Conservation (phyloP, 306 rosid species). For the Trifolium pratense region DNA sequence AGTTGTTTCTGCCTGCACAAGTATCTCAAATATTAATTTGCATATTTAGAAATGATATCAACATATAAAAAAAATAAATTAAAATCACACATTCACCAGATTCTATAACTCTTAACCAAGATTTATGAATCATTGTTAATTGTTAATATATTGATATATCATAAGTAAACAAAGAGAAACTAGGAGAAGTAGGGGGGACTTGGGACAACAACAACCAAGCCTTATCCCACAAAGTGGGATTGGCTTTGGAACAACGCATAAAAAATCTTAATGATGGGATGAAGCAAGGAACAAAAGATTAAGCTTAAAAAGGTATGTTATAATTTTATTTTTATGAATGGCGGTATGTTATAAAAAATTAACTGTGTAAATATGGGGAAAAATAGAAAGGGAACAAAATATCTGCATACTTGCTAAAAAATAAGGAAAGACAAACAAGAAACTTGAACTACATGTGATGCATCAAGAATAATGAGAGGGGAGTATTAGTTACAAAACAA, state of each 20-base stretch:
- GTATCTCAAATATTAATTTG: conserved; percentile 36
- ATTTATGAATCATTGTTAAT: not conserved
- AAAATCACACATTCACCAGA: conserved; percentile 15
- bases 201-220: not conserved
- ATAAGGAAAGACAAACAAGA: not conserved
- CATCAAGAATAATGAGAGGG: not conserved
- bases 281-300: not conserved
- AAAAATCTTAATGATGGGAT: not conserved
- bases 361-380: not conserved
- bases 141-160: not conserved
- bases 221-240: too few species aligned
- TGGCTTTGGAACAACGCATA: not conserved
- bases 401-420: conserved; percentile 8
- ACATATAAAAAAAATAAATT: conserved; percentile 7
- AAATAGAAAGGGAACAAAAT: not conserved
- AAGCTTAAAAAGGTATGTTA: not conserved
- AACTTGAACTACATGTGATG: not conserved
- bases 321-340: too few species aligned
- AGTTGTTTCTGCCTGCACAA: conserved; percentile 85
- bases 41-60: not conserved
- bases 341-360: too few species aligned
- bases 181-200: not conserved
- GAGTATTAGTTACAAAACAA: not conserved
- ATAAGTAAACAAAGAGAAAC: not conserved
- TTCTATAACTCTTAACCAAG: conserved; percentile 18